Base-by-base conservation (phyloP, 495 filamentous ascomycete species). In the Cercophora sp. region DNA sequence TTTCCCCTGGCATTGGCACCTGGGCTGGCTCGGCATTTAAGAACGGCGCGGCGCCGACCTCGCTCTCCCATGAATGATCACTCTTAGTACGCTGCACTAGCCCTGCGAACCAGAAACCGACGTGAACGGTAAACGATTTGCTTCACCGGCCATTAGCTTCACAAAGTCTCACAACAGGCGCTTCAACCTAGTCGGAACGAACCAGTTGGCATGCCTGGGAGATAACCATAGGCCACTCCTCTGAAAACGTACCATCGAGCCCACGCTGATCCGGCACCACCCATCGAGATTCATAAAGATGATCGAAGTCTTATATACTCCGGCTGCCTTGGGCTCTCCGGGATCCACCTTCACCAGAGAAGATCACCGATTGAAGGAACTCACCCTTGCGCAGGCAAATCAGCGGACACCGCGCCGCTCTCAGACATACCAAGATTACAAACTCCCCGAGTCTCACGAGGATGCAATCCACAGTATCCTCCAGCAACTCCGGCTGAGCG, bases 351-450 rank as follows among this genome's bases (percentile, higher is more conserved):
- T 58, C 29, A 59, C 54, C 31, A 51, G 67, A 5, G 67, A 67
- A 35, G 67, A 71, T 32, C 65, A 65, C 49, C 39, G 20, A 18
- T 29, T 57, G 10, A 60, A 53, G 36, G 61, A 71, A 44, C 15
- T 56, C 23, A 52, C 22, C 6, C 48, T 63, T 9, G 5, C 16
- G 9, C 51, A 57, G 8, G 40, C 26, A 2, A 34, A 34, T 24
- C 60, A 61, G 41, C 60, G 61, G 16, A 25, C 53, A 9, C 67
- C 67, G 15, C 63, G 61, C n/a, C 58, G 67, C 13, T 57, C 67
- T 5, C 65, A 68, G n/a, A 68, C 67, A 4, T 58, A 62, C 13
- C 48, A 64, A 35, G 59, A 70, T 16, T 70, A 70, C 48, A 40
- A 52, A 8, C 37, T 62, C 24, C 64, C 66, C 0, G 50, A 55